Conservation (phyloP, 2,329 filamentous ascomycete genomes). For the Amphichorda felina region DNA sequence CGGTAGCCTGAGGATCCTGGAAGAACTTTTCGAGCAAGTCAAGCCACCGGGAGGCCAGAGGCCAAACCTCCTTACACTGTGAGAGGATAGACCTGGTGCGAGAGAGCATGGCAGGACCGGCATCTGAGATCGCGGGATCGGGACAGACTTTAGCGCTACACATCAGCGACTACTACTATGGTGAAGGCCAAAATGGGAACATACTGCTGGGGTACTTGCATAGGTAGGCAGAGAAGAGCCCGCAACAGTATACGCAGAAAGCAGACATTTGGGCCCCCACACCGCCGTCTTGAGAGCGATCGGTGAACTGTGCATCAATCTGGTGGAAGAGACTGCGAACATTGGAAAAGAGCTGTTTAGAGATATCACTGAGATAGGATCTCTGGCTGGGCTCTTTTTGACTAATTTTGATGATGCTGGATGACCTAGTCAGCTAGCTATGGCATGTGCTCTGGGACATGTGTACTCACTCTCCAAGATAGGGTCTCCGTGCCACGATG, state of each 20-base stretch:
- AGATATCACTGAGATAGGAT: constrained; percentile 29
- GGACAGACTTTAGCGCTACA: constrained; percentile 24
- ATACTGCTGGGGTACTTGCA: constrained; percentile 37
- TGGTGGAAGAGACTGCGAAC: constrained; percentile 35
- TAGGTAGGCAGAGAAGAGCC: constrained; percentile 37
- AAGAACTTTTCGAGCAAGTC: constrained; percentile 34
- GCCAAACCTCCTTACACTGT: constrained; percentile 38
- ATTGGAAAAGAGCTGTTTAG: constrained; percentile 34
- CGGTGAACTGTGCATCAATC: constrained; percentile 36
- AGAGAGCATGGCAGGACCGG: constrained; percentile 33
- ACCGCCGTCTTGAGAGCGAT: constrained; percentile 31
- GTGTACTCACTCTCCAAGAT: constrained; percentile 32
- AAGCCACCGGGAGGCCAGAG: constrained; percentile 39
- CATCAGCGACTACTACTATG: constrained; percentile 4
- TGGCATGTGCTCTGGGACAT: not conserved
- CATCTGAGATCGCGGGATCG: constrained; percentile 23
- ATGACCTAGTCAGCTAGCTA: not conserved
- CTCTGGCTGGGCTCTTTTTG: constrained; percentile 22
- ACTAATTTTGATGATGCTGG: constrained; percentile 30
- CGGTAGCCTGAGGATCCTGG: constrained; percentile 26
- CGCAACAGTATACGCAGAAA: constrained; percentile 44
- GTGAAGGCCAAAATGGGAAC: constrained; percentile 7
- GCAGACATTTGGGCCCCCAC: constrained; percentile 42
- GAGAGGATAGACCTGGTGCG: constrained; percentile 31
- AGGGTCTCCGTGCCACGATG: constrained; percentile 42